Evolutionary conservation across 805 yeast genomes (phyloP).

Genomic region (Saccharomyces mikatae): DNA sequence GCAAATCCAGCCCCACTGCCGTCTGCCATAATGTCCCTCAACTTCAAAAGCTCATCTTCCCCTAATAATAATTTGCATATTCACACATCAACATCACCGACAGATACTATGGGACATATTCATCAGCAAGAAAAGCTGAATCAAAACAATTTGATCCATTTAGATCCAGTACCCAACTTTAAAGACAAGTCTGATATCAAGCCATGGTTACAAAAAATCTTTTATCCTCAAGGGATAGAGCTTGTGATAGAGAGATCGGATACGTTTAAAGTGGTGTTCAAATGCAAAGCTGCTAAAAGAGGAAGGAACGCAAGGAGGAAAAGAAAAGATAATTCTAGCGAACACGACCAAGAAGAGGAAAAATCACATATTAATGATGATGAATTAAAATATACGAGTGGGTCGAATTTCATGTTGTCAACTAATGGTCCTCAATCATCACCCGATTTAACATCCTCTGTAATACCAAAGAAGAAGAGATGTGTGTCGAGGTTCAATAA

Average conservation of each 20-base stretch:
- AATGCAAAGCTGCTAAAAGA: constrained; percentile 41
- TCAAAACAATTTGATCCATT: constrained; percentile 30
- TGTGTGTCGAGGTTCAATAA: constrained; percentile 31
- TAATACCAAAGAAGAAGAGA: constrained; percentile 20
- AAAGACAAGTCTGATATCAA: constrained; percentile 43
- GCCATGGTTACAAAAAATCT: constrained; percentile 51
- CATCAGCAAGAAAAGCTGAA: constrained; percentile 2
- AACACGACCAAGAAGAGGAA: constrained; percentile 5
- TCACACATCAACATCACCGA: neutral
- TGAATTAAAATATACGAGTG: neutral
- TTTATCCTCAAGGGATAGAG: constrained; percentile 41
- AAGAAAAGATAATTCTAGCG: constrained; percentile 6
- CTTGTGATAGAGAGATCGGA: constrained; percentile 59
- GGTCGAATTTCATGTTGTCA: neutral
- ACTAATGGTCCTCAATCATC: neutral
- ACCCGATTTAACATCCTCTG: neutral
- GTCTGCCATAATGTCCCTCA: neutral
- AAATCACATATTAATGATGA: neutral
- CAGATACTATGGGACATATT: constrained; percentile 5
- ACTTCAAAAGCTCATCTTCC: neutral
- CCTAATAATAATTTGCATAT: neutral
- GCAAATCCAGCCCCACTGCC: neutral
- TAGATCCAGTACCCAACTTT: constrained; percentile 34
- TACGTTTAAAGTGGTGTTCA: constrained; percentile 50
- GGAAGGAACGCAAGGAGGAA: constrained; percentile 17